Conservation (phyloP, 108 stramenopile genomes). For the Skeletonema grethae region DNA sequence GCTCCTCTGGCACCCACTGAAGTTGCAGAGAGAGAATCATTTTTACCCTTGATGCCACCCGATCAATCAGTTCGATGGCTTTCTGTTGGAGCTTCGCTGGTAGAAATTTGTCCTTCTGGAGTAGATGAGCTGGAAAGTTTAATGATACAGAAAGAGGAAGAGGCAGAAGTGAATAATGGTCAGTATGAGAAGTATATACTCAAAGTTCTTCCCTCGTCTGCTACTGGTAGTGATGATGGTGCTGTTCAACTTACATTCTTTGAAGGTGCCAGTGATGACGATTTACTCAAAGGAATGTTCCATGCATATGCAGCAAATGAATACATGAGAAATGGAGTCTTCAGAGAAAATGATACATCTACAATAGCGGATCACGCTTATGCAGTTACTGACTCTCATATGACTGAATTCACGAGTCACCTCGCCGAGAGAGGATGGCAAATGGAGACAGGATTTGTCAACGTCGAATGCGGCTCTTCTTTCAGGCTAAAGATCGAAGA, state of each 20-base stretch:
- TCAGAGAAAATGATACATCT: not conserved
- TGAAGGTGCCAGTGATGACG: slow-evolving; percentile 54
- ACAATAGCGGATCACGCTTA: not conserved
- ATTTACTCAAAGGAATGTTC: slow-evolving; percentile 69
- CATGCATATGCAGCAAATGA: slow-evolving; percentile 58
- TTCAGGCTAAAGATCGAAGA: slow-evolving; percentile 21
- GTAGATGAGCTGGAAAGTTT: slow-evolving; percentile 31
- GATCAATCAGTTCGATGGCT: slow-evolving; percentile 58
- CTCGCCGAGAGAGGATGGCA: slow-evolving; percentile 36
- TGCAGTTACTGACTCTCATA: slow-evolving; percentile 7
- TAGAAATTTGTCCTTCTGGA: slow-evolving; percentile 52
- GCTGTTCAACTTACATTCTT: slow-evolving; percentile 38
- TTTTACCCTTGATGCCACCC: slow-evolving; percentile 55
- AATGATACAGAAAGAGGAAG: slow-evolving; percentile 1
- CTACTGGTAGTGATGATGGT: slow-evolving; percentile 12
- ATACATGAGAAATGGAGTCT: not conserved
- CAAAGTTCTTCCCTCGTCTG: slow-evolving; percentile 18
- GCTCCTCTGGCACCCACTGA: slow-evolving; percentile 46
- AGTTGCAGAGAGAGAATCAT: slow-evolving; percentile 66
- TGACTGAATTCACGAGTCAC: slow-evolving; percentile 23
- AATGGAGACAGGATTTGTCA: slow-evolving; percentile 39
- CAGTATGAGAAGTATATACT: slow-evolving; percentile 40
- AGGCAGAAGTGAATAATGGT: not conserved
- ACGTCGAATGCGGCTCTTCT: slow-evolving; percentile 43
- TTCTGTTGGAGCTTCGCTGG: slow-evolving; percentile 55